Percentiles rank a stretch among this genome's conserved stretches.
These are phyloP conservation scores for Trichoderma polysporum DNA, from an alignment of 2,329 filamentous ascomycete species.

Conservation along the genomic window DNA sequence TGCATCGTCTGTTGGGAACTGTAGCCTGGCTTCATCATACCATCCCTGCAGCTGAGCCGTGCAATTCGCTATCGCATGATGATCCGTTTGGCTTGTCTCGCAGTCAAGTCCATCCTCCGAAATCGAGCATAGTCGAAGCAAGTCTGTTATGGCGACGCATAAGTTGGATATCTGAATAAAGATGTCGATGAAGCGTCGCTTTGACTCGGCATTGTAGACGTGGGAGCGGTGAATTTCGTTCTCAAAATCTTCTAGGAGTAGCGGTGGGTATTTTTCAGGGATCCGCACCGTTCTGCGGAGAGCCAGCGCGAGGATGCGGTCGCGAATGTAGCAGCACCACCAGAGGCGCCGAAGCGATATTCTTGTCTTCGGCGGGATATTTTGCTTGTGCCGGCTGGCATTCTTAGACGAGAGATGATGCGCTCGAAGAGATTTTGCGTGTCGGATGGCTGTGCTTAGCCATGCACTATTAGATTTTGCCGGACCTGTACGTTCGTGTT, in stretches of 20 bases:
- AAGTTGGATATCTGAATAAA: slow-evolving; percentile 13
- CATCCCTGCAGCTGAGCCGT: neutral
- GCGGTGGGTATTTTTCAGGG: slow-evolving; percentile 27
- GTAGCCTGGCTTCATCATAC: slow-evolving; percentile 1
- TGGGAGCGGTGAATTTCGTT: slow-evolving; percentile 14
- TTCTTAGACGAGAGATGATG: neutral
- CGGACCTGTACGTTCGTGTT: neutral
- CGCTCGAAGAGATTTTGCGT: slow-evolving; percentile 28
- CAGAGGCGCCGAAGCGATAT: slow-evolving; percentile 40
- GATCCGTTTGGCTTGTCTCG: neutral
- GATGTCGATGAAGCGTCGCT: slow-evolving; percentile 1
- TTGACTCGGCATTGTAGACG: slow-evolving; percentile 13
- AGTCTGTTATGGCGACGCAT: slow-evolving; percentile 1
- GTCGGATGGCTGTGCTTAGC: slow-evolving; percentile 13
- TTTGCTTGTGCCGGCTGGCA: neutral
- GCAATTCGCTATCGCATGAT: slow-evolving; percentile 1
- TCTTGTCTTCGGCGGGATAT: slow-evolving; percentile 37
- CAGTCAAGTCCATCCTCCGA: slow-evolving; percentile 13
- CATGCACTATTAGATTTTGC: neutral
- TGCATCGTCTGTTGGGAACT: slow-evolving; percentile 7
- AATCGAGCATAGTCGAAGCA: neutral
- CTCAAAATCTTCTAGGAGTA: slow-evolving; percentile 41
- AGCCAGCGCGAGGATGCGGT: slow-evolving; percentile 48
- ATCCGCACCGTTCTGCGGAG: slow-evolving; percentile 49
- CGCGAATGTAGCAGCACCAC: slow-evolving; percentile 55